Evolutionary conservation across 768 basidiomycete species (phyloP), one percentile per base, ranked within the genome.

Genomic region (Mycena venus): DNA sequence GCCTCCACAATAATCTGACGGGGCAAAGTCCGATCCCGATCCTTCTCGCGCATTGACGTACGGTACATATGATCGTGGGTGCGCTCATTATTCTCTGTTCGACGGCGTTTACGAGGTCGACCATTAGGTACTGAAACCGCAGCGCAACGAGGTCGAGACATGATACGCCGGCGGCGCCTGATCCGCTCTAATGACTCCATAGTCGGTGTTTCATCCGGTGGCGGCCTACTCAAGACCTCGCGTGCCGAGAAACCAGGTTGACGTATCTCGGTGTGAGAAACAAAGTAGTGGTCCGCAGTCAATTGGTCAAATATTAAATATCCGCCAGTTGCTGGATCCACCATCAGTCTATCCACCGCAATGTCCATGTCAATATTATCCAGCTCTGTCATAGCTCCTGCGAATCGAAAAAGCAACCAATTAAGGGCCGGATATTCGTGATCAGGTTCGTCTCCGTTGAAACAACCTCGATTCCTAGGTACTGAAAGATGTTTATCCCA

Each of bases 351-450:
- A 2, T 64, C 62, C 29, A 70, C 12, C 0, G 68, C 25, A 2
- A 4, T 36, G 8, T 70, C 68, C 47, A 49, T 51, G 4, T 29
- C 29, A 3, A 67, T 55, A 4, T 31, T 23, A 15, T 74, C 73
- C 23, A 74, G 23, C 2, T 60, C 49, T 2, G 53, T 15, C 17
- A 70, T 23, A 0, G 69, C 69, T 1, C 61, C 61, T 1, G 73
- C 68, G 11, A 65, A 59, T 31, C 62, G 27, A 9, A 65, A 36
- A 1, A 56, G 44, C 15, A 74, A 27, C 73, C 73, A 74, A 29
- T 31, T 59, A 11, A 74, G 47, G 0, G 73, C 73, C 1, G 73
- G 62, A 38, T 74, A 70, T 32, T 74, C 73, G 21, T 64, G 42
- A 25, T 74, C 60, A 0, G 68, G 67, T 23, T 62, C 60, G 1